Evolutionary conservation across 345 rosid genomes (phyloP).

Genomic region (Citropsis articulata): DNA sequence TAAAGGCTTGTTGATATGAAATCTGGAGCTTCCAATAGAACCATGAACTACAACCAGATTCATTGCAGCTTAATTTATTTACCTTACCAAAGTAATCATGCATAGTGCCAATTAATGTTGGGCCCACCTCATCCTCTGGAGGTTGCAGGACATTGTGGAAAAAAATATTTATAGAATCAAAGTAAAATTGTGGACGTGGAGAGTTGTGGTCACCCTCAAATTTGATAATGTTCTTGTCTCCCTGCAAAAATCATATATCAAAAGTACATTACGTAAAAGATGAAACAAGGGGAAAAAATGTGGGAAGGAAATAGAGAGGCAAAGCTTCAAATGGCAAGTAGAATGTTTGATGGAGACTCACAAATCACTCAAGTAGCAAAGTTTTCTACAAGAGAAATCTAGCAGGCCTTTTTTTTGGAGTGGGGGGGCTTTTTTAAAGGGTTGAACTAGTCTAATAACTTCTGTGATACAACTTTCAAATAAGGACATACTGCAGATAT

Average conservation of each 20-base stretch:
- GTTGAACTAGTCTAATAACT: not conserved
- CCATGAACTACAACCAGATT: conserved; percentile 15
- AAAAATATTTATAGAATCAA: conserved; percentile 90
- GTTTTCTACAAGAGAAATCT: not conserved
- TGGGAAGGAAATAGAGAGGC: not conserved
- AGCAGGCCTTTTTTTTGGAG: not conserved
- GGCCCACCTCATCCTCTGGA: conserved; percentile 74
- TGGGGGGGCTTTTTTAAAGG: not conserved
- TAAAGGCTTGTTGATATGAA: conserved; percentile 18
- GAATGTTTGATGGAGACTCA: not conserved
- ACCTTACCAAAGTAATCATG: conserved; percentile 81
- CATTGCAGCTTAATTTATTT: conserved; percentile 41
- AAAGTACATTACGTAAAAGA: conserved; percentile 18
- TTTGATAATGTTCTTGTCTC: conserved; percentile 95
- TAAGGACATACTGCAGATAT: not conserved
- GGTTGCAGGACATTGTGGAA: conserved; percentile 96
- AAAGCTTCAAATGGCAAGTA: not conserved
- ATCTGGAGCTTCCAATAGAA: conserved; percentile 15
- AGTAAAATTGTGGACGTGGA: conserved; percentile 92
- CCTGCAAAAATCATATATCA: conserved; percentile 45
- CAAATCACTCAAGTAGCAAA: not conserved
- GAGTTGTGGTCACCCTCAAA: conserved; percentile 99
- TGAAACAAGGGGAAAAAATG: not conserved
- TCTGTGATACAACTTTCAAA: not conserved
- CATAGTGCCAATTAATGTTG: conserved; percentile 51